Evolutionary conservation across 148 eudicot species (phyloP), one percentile per base, ranked within the genome.

Genomic region (Amaranthus hypochondriacus): DNA sequence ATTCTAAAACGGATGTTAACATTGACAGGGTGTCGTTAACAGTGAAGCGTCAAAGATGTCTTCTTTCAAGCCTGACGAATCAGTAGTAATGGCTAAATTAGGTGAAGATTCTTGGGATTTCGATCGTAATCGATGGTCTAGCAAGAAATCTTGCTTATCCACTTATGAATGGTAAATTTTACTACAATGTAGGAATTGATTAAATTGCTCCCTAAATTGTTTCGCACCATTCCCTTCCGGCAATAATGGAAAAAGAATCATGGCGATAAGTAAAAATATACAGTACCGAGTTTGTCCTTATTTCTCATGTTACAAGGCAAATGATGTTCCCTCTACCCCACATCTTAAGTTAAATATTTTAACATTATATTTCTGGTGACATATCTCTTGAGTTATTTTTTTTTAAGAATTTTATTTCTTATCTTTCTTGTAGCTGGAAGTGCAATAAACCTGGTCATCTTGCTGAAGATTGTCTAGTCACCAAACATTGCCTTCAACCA

Each of bases 391-490:
- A 67, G 61, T 71, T 49, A 60, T 67, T 70, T 9, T 14, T 49
- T 48, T 6, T 15, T 79, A 12, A 44, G 13, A 7, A 2, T 56
- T 56, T 4, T 56, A 4, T 56, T 56, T 56, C 0, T 56, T 56
- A 9, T 74, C 15, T 51, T 62, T 21, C 65, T 14, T 83, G 79
- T 80, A 92, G 97, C 75, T 90, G 91, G 92, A 92, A 92, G 81
- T 92, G 96, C 79, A 83, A 86, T 69, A 90, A 75, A 77, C 92
- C 97, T 74, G 97, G 97, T 69, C 97, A 92, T 84, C 92, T 92
- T 63, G 81, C 97, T 74, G 83, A 86, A 76, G 97, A 92, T 77
- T 92, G 97, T 83, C 77, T 88, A 74, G 82, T 76, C 52, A 58
- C 68, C 66, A 77, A 81, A 57, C 75, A 89, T 62, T 56, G 70